These are phyloP conservation scores for Thielaviopsis populi DNA, from an alignment of 2,329 filamentous ascomycete genomes.

Conservation along the genomic window DNA sequence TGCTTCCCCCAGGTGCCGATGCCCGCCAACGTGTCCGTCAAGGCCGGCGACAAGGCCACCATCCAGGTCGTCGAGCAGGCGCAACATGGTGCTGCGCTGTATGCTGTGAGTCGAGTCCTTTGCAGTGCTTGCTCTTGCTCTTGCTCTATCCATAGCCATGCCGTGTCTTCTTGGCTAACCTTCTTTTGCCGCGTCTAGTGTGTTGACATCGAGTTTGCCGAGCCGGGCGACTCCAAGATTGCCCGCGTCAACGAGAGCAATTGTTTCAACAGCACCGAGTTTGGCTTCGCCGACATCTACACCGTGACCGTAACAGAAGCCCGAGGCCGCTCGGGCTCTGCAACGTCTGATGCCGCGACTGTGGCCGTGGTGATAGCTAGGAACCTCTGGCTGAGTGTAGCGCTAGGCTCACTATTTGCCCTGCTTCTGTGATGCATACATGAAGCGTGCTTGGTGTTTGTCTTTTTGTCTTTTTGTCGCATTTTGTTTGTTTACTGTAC, in stretches of 20 bases:
- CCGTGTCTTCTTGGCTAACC: background rate
- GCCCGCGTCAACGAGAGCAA: conserved; percentile 61
- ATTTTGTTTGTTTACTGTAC: background rate
- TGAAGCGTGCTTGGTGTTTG: background rate
- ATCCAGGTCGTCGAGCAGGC: conserved; percentile 79
- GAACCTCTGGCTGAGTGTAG: background rate
- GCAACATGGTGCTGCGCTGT: conserved; percentile 68
- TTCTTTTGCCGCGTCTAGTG: conserved; percentile 41
- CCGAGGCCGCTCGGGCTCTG: conserved; percentile 24
- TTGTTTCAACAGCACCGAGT: conserved; percentile 73
- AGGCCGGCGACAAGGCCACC: conserved; percentile 74
- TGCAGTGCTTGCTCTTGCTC: background rate
- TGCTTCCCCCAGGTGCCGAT: conserved; percentile 83
- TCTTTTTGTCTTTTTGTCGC: background rate
- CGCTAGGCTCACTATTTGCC: background rate
- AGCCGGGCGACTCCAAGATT: conserved; percentile 53
- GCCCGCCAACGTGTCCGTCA: conserved; percentile 53
- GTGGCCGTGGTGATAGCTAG: background rate
- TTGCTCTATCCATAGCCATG: background rate
- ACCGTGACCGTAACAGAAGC: conserved; percentile 40
- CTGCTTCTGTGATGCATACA: background rate
- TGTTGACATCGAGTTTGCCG: conserved; percentile 84
- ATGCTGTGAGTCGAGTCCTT: conserved; percentile 49
- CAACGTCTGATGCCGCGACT: conserved; percentile 21
- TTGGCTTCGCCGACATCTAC: conserved; percentile 66